These are phyloP conservation scores for Candida tetrigidarum DNA, from an alignment of 1,139 yeast genomes.

Conservation along the genomic window DNA sequence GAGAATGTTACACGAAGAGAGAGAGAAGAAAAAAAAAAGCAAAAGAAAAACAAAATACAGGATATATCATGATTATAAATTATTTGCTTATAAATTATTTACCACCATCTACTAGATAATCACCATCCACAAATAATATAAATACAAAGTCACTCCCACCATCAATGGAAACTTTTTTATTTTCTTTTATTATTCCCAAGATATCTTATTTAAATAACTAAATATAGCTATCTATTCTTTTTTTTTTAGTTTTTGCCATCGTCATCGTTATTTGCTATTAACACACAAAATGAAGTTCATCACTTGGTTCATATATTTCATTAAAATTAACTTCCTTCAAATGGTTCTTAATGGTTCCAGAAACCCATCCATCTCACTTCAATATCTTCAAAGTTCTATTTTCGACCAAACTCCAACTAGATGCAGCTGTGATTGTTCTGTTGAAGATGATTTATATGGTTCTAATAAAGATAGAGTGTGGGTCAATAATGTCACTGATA, in stretches of 20 bases:
- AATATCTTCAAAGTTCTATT: slow-evolving; percentile 40
- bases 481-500: slow-evolving; percentile 33
- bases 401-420: slow-evolving; percentile 24
- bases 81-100: too few species aligned
- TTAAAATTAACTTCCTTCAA: slow-evolving; percentile 43
- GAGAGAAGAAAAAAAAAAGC: background rate
- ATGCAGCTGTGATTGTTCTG: slow-evolving; percentile 3
- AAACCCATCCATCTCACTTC: slow-evolving; percentile 35
- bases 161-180: too few species aligned
- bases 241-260: too few species aligned
- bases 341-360: slow-evolving; percentile 41
- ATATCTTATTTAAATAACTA: too few species aligned
- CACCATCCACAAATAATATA: too few species aligned
- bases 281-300: slow-evolving; percentile 33
- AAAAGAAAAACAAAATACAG: background rate
- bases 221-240: too few species aligned
- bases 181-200: too few species aligned
- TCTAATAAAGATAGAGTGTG: slow-evolving; percentile 16
- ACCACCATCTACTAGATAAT: too few species aligned
- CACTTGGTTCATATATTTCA: slow-evolving; percentile 36
- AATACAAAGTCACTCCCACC: too few species aligned
- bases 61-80: background rate
- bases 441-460: slow-evolving; percentile 3
- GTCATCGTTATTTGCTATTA: background rate
- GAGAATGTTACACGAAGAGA: too few species aligned